Conservation (phyloP, 2,329 filamentous ascomycete genomes). For the Fusarium scirpi region DNA sequence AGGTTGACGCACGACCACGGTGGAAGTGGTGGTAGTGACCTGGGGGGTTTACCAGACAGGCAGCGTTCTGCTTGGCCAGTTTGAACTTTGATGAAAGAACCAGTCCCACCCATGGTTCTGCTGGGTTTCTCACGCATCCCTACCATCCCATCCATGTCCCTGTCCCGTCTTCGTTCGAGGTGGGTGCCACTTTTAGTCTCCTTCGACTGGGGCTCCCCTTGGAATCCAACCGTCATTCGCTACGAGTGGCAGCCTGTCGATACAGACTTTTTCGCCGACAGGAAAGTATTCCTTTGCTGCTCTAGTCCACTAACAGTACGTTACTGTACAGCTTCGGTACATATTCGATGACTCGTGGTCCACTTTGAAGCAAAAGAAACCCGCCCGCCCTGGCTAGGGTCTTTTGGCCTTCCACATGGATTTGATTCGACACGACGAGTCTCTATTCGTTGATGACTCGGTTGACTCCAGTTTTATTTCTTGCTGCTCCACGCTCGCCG, state of each 20-base stretch:
- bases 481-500: conserved; percentile 38
- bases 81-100: conserved; percentile 17
- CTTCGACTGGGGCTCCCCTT: conserved; percentile 12
- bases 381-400: conserved; percentile 6
- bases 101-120: conserved; percentile 29
- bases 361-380: conserved; percentile 11
- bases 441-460: conserved; percentile 29
- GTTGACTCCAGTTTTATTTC: conserved; percentile 24
- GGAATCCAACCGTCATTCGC: conserved; percentile 30
- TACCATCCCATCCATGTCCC: conserved; percentile 22
- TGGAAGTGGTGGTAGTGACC: conserved; percentile 40
- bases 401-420: conserved; percentile 1
- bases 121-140: conserved; percentile 37
- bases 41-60: conserved; percentile 15
- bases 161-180: conserved; percentile 16
- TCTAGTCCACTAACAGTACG: not conserved
- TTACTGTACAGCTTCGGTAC: not conserved
- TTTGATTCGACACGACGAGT: conserved; percentile 12
- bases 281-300: conserved; percentile 15
- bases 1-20: conserved; percentile 34
- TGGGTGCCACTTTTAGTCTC: conserved; percentile 25
- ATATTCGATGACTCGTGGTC: not conserved
- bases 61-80: conserved; percentile 26
- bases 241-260: conserved; percentile 11
- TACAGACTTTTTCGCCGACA: conserved; percentile 13